Conservation (phyloP, 495 filamentous ascomycete genomes). For the Hypomontagnella submonticulosa region DNA sequence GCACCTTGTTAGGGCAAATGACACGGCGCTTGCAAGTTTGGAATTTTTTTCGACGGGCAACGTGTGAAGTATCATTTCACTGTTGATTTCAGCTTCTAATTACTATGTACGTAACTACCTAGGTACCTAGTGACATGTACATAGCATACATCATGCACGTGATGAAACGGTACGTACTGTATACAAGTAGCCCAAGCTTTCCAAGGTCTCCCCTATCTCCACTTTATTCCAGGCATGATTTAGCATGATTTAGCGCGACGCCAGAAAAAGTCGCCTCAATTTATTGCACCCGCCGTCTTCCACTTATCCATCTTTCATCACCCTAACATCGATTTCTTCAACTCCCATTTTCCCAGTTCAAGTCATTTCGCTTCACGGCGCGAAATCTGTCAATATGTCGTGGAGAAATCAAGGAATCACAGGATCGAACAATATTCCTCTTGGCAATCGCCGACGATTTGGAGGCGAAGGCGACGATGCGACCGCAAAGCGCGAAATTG, state of each 20-base stretch:
- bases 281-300: constrained; percentile 29
- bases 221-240: constrained; percentile 31
- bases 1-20: too few species aligned
- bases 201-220: constrained; percentile 27
- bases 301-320: constrained; percentile 23
- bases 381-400: constrained; percentile 68
- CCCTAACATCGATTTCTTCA: too few species aligned
- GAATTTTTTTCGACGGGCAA: too few species aligned
- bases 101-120: too few species aligned
- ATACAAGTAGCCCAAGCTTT: neutral
- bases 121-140: too few species aligned
- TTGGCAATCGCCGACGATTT: constrained; percentile 89
- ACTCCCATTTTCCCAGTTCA: too few species aligned
- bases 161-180: too few species aligned
- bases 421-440: constrained; percentile 96
- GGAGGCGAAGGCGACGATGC: constrained; percentile 71
- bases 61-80: too few species aligned
- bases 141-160: too few species aligned
- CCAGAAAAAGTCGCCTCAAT: constrained; percentile 31
- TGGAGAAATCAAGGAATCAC: constrained; percentile 97
- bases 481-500: constrained; percentile 43
- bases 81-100: too few species aligned
- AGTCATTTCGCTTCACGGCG: neutral
- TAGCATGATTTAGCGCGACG: constrained; percentile 26
- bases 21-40: too few species aligned